These are phyloP conservation scores for Schizosaccharomyces osmophilus DNA, from an alignment of 805 yeast species.

Conservation along the genomic window DNA sequence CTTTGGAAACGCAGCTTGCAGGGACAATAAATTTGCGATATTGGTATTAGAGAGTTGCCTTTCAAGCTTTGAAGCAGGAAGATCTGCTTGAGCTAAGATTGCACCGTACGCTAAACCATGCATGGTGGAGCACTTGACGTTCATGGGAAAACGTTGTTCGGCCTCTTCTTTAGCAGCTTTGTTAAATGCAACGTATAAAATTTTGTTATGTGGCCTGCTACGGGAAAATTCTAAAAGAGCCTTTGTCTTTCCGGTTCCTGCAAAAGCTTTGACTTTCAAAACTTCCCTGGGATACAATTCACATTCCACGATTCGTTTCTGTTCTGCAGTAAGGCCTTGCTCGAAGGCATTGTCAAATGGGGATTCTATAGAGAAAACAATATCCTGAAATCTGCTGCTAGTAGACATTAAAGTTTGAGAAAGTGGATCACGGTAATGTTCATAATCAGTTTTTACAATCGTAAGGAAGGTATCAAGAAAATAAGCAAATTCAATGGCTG, in stretches of 20 bases:
- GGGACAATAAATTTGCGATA: neutral
- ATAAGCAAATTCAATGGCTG: neutral
- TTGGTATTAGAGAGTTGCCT: neutral
- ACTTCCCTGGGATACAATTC: neutral
- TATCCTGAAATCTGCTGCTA: neutral
- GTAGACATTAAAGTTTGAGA: neutral
- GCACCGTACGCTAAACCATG: neutral
- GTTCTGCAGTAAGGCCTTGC: neutral
- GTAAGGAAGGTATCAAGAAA: neutral
- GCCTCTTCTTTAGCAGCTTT: conserved; percentile 1
- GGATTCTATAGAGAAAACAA: neutral
- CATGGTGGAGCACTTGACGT: conserved; percentile 1
- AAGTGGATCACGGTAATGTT: neutral
- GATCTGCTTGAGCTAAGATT: neutral
- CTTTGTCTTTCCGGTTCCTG: neutral
- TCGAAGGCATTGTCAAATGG: neutral
- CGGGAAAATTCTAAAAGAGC: neutral
- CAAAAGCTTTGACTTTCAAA: neutral
- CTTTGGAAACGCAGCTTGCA: neutral
- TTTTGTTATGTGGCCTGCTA: neutral
- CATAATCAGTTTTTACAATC: neutral
- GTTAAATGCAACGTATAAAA: neutral
- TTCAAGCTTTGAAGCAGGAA: neutral
- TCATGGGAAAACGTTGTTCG: neutral
- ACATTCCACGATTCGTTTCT: neutral